phyloP scores from a whole-genome alignment of 2,329 filamentous ascomycete species.

The Fusarium nematophilum region DNA sequence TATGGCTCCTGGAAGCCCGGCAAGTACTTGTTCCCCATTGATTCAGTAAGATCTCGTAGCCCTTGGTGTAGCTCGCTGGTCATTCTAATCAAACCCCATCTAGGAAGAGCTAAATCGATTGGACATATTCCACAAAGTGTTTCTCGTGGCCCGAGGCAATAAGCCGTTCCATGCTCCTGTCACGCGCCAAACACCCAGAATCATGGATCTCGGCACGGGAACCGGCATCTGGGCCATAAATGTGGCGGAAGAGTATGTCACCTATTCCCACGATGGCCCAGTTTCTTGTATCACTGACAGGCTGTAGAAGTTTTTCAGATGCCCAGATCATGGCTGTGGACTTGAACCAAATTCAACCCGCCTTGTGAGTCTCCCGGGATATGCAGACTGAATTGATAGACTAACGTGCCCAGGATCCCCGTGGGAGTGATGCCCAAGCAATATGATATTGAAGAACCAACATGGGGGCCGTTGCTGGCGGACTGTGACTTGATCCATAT shows the following conservation, averaged over 20 bases:
- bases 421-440: conserved; percentile 66
- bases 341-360: conserved; percentile 54
- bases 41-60: conserved; percentile 67
- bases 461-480: conserved; percentile 63
- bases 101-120: conserved; percentile 80
- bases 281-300: conserved; percentile 4
- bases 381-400: background rate
- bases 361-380: conserved; percentile 44
- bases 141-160: conserved; percentile 70
- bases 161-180: conserved; percentile 39
- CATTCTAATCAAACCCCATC: conserved; percentile 26
- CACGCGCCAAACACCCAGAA: conserved; percentile 45
- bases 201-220: conserved; percentile 81
- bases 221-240: conserved; percentile 94
- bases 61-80: background rate
- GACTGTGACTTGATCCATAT: conserved; percentile 87
- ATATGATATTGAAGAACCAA: conserved; percentile 79
- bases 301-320: conserved; percentile 34
- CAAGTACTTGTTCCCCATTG: conserved; percentile 81
- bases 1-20: conserved; percentile 76
- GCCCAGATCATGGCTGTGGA: conserved; percentile 54
- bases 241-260: conserved; percentile 75
- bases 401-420: conserved; percentile 70
- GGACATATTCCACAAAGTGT: conserved; percentile 85
- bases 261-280: background rate